These are phyloP conservation scores for Lentinula sp. DNA, from an alignment of 768 basidiomycete species.

Conservation along the genomic window DNA sequence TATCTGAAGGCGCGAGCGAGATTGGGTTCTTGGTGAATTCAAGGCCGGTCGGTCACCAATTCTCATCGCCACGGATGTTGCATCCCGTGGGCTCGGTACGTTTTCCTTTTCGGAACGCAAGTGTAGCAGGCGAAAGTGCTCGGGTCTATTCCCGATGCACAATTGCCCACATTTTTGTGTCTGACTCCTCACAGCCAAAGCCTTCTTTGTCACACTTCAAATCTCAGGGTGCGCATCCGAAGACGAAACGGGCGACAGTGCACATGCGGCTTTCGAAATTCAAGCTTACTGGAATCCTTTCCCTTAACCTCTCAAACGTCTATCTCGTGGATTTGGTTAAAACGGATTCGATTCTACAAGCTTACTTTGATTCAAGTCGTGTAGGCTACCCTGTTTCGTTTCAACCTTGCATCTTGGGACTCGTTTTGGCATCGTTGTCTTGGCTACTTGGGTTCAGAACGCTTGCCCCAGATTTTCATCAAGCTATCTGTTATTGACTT, in stretches of 20 bases:
- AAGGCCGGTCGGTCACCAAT: conserved; percentile 97
- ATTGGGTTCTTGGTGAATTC: conserved; percentile 98
- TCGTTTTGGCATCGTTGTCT: conserved; percentile 25
- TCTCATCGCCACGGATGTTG: conserved; percentile 97
- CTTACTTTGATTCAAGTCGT: conserved; percentile 11
- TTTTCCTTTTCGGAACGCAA: conserved; percentile 31
- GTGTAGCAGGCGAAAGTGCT: conserved; percentile 28
- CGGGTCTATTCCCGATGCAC: not conserved
- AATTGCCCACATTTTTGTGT: not conserved
- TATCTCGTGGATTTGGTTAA: conserved; percentile 39
- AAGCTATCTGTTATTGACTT: conserved; percentile 17
- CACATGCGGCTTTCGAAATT: conserved; percentile 5
- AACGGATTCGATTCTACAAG: conserved; percentile 20
- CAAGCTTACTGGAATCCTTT: conserved; percentile 15
- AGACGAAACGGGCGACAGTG: conserved; percentile 20
- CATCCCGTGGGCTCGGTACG: conserved; percentile 99
- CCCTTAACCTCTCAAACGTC: conserved; percentile 38
- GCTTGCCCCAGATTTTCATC: not conserved
- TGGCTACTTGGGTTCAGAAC: conserved; percentile 20
- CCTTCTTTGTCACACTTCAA: conserved; percentile 8
- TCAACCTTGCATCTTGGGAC: conserved; percentile 31
- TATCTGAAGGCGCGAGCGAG: conserved; percentile 79
- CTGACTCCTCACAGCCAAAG: conserved; percentile 9
- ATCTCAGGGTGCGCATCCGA: conserved; percentile 31
- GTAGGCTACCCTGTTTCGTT: conserved; percentile 11